These are phyloP conservation scores for Lachnellula hyalina DNA, from an alignment of 2,329 filamentous ascomycete genomes.

Conservation along the genomic window DNA sequence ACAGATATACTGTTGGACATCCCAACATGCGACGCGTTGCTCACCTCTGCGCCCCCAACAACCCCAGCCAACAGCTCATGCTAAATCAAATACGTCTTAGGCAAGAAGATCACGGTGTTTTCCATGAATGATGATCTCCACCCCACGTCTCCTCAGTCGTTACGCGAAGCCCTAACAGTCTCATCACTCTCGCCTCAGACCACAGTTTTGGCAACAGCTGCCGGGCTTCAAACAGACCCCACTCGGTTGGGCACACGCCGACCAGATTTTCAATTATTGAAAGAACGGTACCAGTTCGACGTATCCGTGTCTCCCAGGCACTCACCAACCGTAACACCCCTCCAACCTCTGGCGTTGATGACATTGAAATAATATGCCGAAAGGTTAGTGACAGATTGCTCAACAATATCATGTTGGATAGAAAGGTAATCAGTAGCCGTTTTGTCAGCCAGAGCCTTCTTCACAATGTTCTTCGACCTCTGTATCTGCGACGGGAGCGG, in stretches of 20 bases:
- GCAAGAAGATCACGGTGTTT: conserved; percentile 3
- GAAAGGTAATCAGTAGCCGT: conserved; percentile 33
- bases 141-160: not conserved
- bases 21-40: conserved; percentile 16
- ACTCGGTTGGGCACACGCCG: not conserved
- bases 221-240: not conserved
- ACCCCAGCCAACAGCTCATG: not conserved
- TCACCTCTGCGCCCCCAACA: not conserved
- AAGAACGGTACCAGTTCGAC: conserved; percentile 37
- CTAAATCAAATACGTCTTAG: not conserved
- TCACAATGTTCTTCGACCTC: conserved; percentile 40
- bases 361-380: conserved; percentile 27
- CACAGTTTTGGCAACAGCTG: not conserved
- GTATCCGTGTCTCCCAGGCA: conserved; percentile 38
- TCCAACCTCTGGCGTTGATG: conserved; percentile 32
- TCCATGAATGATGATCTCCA: not conserved
- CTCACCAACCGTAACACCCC: conserved; percentile 39
- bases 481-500: conserved; percentile 37
- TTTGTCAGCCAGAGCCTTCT: conserved; percentile 30
- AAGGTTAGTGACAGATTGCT: conserved; percentile 29
- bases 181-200: not conserved
- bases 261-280: conserved; percentile 5
- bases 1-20: conserved; percentile 12
- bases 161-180: not conserved
- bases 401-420: conserved; percentile 38